These are phyloP conservation scores for Lolium multiflorum DNA, from an alignment of 176 grass and related monocot species.

Conservation along the genomic window DNA sequence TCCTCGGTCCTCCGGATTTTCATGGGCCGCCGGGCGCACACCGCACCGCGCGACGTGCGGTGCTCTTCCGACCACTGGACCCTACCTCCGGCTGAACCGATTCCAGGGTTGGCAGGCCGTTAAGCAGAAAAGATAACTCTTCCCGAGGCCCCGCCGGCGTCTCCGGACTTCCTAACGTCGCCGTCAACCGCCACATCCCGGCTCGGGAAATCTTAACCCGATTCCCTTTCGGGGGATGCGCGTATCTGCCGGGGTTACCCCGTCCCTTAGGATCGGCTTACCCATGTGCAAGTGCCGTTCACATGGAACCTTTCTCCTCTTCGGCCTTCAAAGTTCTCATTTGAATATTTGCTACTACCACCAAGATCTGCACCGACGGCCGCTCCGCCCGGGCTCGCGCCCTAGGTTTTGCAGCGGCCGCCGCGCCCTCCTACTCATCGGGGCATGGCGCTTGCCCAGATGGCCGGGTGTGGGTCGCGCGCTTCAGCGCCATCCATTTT, in stretches of 20 bases:
- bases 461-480: slow-evolving; percentile 52
- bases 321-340: slow-evolving; percentile 79
- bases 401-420: slow-evolving; percentile 61
- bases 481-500: slow-evolving; percentile 9
- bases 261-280: slow-evolving; percentile 69
- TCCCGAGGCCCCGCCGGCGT: slow-evolving; percentile 62
- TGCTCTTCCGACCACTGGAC: slow-evolving; percentile 72
- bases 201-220: slow-evolving; percentile 56
- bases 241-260: slow-evolving; percentile 65
- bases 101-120: slow-evolving; percentile 73
- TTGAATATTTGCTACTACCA: slow-evolving; percentile 85
- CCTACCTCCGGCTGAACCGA: slow-evolving; percentile 74
- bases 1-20: slow-evolving; percentile 73
- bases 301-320: slow-evolving; percentile 75
- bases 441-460: neutral
- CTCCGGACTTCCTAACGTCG: slow-evolving; percentile 66
- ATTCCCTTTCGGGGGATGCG: slow-evolving; percentile 37
- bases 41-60: slow-evolving; percentile 29
- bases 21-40: slow-evolving; percentile 61
- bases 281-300: slow-evolving; percentile 73
- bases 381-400: slow-evolving; percentile 62
- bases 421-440: slow-evolving; percentile 24
- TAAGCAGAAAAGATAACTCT: slow-evolving; percentile 85
- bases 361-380: slow-evolving; percentile 68
- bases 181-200: slow-evolving; percentile 58